Conservation (phyloP, 1,284 basidiomycete species). For the Fomitiporia mediterranea region DNA sequence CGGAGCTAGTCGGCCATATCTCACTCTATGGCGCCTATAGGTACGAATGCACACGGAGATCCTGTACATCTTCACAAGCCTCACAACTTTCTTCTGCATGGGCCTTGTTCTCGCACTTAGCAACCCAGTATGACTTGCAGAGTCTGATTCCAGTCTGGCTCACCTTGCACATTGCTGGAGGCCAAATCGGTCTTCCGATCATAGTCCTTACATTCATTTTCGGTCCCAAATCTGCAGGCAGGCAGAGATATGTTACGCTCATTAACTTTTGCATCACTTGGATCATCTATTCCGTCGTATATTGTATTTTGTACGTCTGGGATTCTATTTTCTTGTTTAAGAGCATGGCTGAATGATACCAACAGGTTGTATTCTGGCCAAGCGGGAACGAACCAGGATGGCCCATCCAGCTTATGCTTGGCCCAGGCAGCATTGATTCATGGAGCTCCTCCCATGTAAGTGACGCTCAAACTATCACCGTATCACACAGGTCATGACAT, state of each 20-base stretch:
- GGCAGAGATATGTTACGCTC: conserved; percentile 36
- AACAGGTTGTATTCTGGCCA: conserved; percentile 36
- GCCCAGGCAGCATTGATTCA: conserved; percentile 49
- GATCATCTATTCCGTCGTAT: conserved; percentile 49
- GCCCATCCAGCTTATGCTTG: conserved; percentile 35
- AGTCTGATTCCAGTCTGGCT: conserved; percentile 15
- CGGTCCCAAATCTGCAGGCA: conserved; percentile 2
- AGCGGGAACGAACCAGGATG: conserved; percentile 21
- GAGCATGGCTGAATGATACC: not conserved
- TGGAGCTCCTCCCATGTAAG: conserved; percentile 51
- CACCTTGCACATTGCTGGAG: conserved; percentile 19
- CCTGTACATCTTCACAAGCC: too few relatives aligned
- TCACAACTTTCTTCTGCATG: too few relatives aligned
- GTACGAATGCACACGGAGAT: too few relatives aligned
- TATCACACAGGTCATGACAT: conserved; percentile 8
- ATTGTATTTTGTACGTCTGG: conserved; percentile 43
- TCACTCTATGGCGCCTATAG: too few relatives aligned
- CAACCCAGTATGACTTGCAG: not conserved
- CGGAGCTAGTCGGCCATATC: too few relatives aligned
- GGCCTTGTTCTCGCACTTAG: too few relatives aligned
- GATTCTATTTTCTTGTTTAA: not conserved
- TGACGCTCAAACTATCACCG: conserved; percentile 2
- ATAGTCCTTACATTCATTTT: conserved; percentile 13
- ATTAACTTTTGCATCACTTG: conserved; percentile 51
- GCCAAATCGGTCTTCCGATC: conserved; percentile 19